Conservation (phyloP, 2,329 filamentous ascomycete species). For the Fusarium sterilihyphosum region DNA sequence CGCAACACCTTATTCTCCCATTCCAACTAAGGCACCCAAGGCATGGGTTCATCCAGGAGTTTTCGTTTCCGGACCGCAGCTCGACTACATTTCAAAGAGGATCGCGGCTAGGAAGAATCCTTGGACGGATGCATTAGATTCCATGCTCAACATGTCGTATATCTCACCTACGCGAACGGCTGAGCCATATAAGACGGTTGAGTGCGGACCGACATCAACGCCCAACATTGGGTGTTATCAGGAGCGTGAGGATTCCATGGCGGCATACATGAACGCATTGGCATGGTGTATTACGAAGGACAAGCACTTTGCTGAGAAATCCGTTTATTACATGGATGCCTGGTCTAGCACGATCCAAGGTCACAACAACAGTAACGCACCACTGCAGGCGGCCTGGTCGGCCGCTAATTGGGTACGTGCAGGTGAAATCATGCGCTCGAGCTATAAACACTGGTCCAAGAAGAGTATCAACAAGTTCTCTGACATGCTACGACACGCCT, state of each 20-base stretch:
- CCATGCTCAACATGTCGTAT: neutral
- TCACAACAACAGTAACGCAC: neutral
- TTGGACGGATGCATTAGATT: neutral
- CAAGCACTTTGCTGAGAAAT: neutral
- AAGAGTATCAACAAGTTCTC: neutral
- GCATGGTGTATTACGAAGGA: neutral
- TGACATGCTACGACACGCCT: neutral
- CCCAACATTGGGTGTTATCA: neutral
- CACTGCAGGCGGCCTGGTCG: neutral
- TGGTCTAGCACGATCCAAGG: neutral
- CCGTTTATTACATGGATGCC: neutral
- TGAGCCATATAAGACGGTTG: neutral
- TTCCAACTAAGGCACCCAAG: neutral
- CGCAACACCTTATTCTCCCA: neutral
- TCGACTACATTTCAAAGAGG: neutral
- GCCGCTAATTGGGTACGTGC: neutral
- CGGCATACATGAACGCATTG: neutral
- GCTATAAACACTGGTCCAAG: neutral
- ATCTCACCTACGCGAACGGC: neutral
- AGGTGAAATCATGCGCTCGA: neutral
- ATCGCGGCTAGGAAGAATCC: neutral
- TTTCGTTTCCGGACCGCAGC: neutral
- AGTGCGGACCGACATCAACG: neutral
- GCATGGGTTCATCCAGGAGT: neutral
- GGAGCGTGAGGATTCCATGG: neutral